phyloP scores from a whole-genome alignment of 1,139 yeast genomes.

The Wickerhamomyces sp. region DNA sequence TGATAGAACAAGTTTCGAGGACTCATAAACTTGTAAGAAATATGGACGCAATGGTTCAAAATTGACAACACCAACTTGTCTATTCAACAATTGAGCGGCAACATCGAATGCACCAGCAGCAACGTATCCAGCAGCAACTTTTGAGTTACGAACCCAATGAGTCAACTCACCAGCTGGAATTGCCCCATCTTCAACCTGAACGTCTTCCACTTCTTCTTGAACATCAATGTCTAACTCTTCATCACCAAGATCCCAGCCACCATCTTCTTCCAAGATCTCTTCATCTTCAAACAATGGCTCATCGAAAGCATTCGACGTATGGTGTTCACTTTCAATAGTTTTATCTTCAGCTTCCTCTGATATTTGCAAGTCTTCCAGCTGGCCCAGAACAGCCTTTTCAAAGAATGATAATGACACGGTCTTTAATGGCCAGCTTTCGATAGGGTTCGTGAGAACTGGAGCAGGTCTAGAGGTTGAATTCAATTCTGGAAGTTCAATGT shows the following conservation, averaged over 20 bases:
- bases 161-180: slow-evolving; percentile 55
- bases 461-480: slow-evolving; percentile 41
- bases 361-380: slow-evolving; percentile 55
- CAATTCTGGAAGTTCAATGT: slow-evolving; percentile 63
- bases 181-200: slow-evolving; percentile 36
- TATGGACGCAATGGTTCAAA: slow-evolving; percentile 84
- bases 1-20: slow-evolving; percentile 71
- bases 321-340: slow-evolving; percentile 11
- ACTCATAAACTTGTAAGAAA: slow-evolving; percentile 77
- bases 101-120: slow-evolving; percentile 97
- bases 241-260: slow-evolving; percentile 53
- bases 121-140: slow-evolving; percentile 85
- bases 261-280: slow-evolving; percentile 49
- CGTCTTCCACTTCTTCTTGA: slow-evolving; percentile 46
- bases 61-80: slow-evolving; percentile 81
- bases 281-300: slow-evolving; percentile 31
- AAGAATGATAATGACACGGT: slow-evolving; percentile 71
- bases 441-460: slow-evolving; percentile 33
- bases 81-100: slow-evolving; percentile 86
- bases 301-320: slow-evolving; percentile 25
- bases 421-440: slow-evolving; percentile 75
- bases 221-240: slow-evolving; percentile 66
- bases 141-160: slow-evolving; percentile 84
- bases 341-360: slow-evolving; percentile 32
- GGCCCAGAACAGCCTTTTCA: slow-evolving; percentile 79